These are phyloP conservation scores for Maudiozyma turicensis DNA, from an alignment of 805 yeast genomes.

Conservation along the genomic window DNA sequence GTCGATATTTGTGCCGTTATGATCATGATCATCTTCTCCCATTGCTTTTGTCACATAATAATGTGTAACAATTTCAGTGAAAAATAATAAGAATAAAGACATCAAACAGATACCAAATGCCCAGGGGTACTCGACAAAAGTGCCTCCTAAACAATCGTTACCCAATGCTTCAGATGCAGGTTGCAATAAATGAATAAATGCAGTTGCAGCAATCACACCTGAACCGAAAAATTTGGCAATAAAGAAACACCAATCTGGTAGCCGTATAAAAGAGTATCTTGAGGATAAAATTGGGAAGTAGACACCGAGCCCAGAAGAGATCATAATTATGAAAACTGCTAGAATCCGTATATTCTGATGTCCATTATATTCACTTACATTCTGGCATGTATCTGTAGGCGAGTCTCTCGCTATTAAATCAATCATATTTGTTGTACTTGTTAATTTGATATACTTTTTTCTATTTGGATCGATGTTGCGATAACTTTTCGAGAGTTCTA, in stretches of 20 bases:
- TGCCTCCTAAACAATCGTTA: slow-evolving; percentile 53
- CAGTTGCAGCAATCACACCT: slow-evolving; percentile 76
- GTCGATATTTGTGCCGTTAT: slow-evolving; percentile 1
- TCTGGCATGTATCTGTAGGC: slow-evolving; percentile 25
- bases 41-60: slow-evolving; percentile 32
- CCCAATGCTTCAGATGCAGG: slow-evolving; percentile 55
- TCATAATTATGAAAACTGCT: slow-evolving; percentile 49
- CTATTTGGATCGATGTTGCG: background rate
- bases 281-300: slow-evolving; percentile 56
- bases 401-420: slow-evolving; percentile 1
- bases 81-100: slow-evolving; percentile 37
- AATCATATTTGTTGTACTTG: background rate
- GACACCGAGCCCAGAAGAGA: slow-evolving; percentile 48
- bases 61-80: slow-evolving; percentile 41
- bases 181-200: slow-evolving; percentile 62
- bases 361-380: slow-evolving; percentile 37
- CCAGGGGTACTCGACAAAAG: slow-evolving; percentile 46
- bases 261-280: slow-evolving; percentile 43
- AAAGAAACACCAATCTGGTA: slow-evolving; percentile 57
- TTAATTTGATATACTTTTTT: background rate
- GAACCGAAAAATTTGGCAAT: slow-evolving; percentile 71
- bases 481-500: too few relatives aligned
- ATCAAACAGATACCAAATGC: slow-evolving; percentile 45
- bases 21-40: slow-evolving; percentile 10
- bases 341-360: slow-evolving; percentile 38